Evolutionary conservation across 352 stramenopile species (phyloP).

Genomic region (Blastocystis sp.): DNA sequence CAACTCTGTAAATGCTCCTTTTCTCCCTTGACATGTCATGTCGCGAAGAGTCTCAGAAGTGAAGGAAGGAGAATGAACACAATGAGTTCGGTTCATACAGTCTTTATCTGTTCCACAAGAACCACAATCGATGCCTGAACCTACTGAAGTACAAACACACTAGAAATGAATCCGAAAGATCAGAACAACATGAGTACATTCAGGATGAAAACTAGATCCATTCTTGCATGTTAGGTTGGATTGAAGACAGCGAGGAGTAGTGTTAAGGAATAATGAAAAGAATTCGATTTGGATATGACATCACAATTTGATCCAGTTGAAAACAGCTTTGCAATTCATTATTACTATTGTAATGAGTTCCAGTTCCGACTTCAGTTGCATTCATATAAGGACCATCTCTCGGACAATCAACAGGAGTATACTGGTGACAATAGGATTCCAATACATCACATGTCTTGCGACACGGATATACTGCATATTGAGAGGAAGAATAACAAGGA

Average conservation of each 20-base stretch:
- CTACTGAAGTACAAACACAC: conserved; percentile 15
- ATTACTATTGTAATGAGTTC: neutral
- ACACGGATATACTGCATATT: conserved; percentile 25
- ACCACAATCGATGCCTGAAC: conserved; percentile 24
- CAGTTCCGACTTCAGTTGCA: neutral
- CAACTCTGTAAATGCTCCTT: neutral
- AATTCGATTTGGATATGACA: neutral
- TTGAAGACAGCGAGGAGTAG: neutral
- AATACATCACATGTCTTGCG: conserved; percentile 1
- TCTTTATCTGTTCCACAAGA: conserved; percentile 4
- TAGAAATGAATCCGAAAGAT: neutral
- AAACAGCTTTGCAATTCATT: conserved; percentile 47
- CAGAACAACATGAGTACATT: conserved; percentile 29
- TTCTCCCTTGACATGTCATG: neutral
- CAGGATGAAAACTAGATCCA: neutral
- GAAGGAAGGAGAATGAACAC: neutral
- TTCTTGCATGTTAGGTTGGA: neutral
- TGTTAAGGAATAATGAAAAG: neutral
- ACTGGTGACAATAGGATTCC: neutral
- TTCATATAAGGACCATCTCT: conserved; percentile 27
- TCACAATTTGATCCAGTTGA: neutral
- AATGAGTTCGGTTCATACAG: neutral
- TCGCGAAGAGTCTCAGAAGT: neutral
- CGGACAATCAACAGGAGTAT: neutral
- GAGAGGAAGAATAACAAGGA: neutral